Evolutionary conservation across 1,284 basidiomycete genomes (phyloP).

Genomic region (Cryptococcus sp.): DNA sequence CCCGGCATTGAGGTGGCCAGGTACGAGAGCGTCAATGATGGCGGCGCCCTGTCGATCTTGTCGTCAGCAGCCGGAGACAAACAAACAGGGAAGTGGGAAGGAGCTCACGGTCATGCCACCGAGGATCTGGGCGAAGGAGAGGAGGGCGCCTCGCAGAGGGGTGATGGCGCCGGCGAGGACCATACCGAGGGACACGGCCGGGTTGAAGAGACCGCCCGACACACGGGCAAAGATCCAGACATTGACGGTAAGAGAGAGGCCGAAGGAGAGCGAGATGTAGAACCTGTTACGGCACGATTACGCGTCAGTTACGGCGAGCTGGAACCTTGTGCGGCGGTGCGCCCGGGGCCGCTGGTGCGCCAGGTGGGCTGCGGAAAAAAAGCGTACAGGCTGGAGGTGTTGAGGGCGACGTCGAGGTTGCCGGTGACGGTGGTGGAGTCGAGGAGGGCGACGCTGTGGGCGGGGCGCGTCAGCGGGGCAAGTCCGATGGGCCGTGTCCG

Average conservation of each 20-base stretch:
- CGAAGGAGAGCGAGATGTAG: constrained; percentile 53
- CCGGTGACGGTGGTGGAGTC: constrained; percentile 42
- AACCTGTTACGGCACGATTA: constrained; percentile 29
- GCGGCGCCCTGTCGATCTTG: constrained; percentile 38
- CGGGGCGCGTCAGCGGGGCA: not conserved
- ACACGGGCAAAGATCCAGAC: constrained; percentile 54
- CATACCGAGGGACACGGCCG: constrained; percentile 52
- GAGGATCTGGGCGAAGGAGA: constrained; percentile 50
- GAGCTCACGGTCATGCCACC: constrained; percentile 52
- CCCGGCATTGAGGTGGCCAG: constrained; percentile 46
- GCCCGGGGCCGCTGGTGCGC: too few relatives aligned
- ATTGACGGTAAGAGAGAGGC: constrained; percentile 50
- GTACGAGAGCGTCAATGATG: constrained; percentile 48
- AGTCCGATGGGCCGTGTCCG: too few relatives aligned
- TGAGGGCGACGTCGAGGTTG: constrained; percentile 29
- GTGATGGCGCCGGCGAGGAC: constrained; percentile 51
- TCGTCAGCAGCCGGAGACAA: not conserved
- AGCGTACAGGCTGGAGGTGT: constrained; percentile 43
- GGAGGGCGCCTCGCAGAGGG: constrained; percentile 46
- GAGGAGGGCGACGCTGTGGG: constrained; percentile 43
- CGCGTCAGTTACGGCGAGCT: constrained; percentile 1
- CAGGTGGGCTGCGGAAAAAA: too few relatives aligned
- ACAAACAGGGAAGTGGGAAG: too few relatives aligned
- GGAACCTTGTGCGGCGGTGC: too few relatives aligned
- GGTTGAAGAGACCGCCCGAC: constrained; percentile 51